Evolutionary conservation across 163 green algal species (phyloP), one percentile per base, ranked within the genome.

Genomic region (Picocystis sp.): DNA sequence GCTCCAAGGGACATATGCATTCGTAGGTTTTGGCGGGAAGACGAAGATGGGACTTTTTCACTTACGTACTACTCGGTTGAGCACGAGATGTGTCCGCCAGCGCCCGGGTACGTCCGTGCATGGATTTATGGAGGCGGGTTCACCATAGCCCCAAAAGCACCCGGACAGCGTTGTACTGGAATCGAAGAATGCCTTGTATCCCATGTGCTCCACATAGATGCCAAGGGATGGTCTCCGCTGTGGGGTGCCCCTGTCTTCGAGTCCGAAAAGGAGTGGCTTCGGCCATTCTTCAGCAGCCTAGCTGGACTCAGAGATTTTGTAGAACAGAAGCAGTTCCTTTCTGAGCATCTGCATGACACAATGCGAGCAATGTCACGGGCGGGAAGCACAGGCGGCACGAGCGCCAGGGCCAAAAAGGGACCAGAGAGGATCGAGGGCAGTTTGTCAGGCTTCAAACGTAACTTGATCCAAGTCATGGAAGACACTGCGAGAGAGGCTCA

Each of bases 261-360:
- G 13, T 54, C 38, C 47, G 47, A 54, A 35, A 54, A 33, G n/a
- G 47, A 35, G 5, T 45, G 47, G 25, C 35, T 54, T 29, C 47
- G 25, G 5, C 35, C 25, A 5, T 45, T 54, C 47, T 45, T 54
- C 47, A 54, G 34, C 13, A 54, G 19, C 47, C 12, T 35, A 13
- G 47, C 35, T 29, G 34, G 25, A 6, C 35, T 54, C 47, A 22
- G 47, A 19, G 47, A 54, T 33, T 45, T 33, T 33, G 41, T 29
- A 6, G 47, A 54, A 35, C 47, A 54, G 47, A 35, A 38, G 47
- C 35, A 35, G 47, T 54, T 54, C 6, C 25, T 54, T 24, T 54
- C 47, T 35, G 41, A 54, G 13, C 47, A 33, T 8, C 13, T 54
- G 17, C n/a, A 23, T 14, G 15, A 45, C 5, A 35, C 47, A 14